These are phyloP conservation scores for Phytophthora aleatoria DNA, from an alignment of 352 stramenopile species.

Conservation along the genomic window DNA sequence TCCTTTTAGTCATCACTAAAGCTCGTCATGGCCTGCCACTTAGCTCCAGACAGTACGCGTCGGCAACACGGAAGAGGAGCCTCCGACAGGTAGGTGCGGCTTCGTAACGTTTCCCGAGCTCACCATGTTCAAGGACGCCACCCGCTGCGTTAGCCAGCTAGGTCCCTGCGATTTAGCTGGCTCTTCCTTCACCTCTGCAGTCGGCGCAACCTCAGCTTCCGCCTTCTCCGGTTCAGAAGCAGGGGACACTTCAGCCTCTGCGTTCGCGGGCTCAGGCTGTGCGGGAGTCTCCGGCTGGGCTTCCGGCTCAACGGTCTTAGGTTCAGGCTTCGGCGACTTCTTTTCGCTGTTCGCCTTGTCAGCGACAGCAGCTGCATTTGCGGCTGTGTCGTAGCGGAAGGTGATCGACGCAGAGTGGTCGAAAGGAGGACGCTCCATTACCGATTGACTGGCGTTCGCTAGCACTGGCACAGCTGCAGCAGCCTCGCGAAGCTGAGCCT, in stretches of 20 bases:
- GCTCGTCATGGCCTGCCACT: constrained; percentile 18
- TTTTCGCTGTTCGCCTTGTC: constrained; percentile 33
- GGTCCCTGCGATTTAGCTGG: constrained; percentile 20
- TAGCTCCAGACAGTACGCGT: constrained; percentile 67
- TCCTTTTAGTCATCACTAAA: constrained; percentile 7
- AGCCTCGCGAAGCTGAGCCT: constrained; percentile 70
- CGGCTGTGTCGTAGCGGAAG: constrained; percentile 55
- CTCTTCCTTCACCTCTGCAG: constrained; percentile 29
- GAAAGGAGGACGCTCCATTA: constrained; percentile 71
- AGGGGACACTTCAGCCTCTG: constrained; percentile 8
- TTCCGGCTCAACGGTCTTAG: constrained; percentile 18
- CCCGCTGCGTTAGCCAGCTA: constrained; percentile 34
- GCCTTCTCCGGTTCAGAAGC: constrained; percentile 21
- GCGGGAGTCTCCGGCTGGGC: constrained; percentile 13
- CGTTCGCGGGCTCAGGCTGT: constrained; percentile 18
- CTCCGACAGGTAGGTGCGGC: constrained; percentile 26
- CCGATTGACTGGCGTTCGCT: constrained; percentile 52
- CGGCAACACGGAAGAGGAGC: constrained; percentile 39
- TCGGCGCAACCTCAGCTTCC: constrained; percentile 10
- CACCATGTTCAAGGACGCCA: constrained; percentile 34
- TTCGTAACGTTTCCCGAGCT: constrained; percentile 26
- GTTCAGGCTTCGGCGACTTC: constrained; percentile 14
- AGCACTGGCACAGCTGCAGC: constrained; percentile 60
- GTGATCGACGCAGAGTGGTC: constrained; percentile 75
- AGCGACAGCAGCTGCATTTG: constrained; percentile 37